Conservation (phyloP, 2,329 filamentous ascomycete genomes). For the Beauveria sp. region DNA sequence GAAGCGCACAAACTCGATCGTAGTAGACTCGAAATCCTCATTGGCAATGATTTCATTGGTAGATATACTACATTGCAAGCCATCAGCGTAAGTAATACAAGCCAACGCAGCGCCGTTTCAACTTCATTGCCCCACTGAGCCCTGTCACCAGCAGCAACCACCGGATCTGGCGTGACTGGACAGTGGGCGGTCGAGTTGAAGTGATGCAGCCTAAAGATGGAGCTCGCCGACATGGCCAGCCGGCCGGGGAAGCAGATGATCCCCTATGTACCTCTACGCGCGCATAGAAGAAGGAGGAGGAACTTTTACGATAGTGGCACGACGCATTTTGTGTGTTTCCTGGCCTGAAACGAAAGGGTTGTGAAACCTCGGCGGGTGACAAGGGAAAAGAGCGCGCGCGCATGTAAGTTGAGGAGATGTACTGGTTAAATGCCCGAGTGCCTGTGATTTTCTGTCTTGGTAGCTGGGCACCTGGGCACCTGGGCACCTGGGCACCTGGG, state of each 20-base stretch:
- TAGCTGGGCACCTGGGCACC: no score
- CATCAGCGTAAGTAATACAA: neutral
- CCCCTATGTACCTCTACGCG: neutral
- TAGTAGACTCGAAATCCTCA: no score
- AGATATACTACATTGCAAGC: neutral
- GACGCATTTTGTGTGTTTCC: neutral
- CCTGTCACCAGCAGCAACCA: neutral
- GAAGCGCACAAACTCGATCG: no score
- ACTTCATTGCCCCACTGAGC: neutral
- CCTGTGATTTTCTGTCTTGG: neutral
- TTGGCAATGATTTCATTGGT: no score
- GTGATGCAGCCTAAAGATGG: neutral
- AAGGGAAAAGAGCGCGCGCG: neutral
- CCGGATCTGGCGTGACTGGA: neutral
- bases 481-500: no score
- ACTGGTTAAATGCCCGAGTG: neutral
- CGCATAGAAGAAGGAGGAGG: neutral
- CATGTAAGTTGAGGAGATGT: neutral
- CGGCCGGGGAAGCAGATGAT: neutral
- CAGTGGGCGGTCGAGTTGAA: neutral
- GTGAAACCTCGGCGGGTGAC: neutral
- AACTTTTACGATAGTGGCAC: neutral
- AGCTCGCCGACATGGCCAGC: neutral
- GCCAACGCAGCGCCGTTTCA: neutral
- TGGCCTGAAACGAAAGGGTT: constrained; percentile 3